These are phyloP conservation scores for Babesia gibsoni DNA, from an alignment of 169 alveolate genomes.

Conservation along the genomic window DNA sequence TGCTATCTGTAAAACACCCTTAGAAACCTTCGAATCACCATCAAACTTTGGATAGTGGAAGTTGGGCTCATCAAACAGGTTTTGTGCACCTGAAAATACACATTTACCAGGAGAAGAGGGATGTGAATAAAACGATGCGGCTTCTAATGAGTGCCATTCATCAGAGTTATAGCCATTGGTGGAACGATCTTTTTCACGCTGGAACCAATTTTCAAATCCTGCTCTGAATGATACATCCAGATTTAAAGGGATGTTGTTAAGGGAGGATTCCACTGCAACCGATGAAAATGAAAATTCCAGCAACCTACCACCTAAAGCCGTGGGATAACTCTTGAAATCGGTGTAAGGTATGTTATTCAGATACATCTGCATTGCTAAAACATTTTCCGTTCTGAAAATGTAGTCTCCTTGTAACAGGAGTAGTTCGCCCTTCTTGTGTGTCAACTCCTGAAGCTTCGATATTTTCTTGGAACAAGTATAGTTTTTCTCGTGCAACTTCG, in stretches of 20 bases:
- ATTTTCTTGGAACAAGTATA: neutral
- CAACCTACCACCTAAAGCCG: slow-evolving; percentile 17
- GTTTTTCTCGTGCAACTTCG: slow-evolving; percentile 4
- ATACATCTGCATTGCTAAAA: neutral
- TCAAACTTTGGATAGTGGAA: neutral
- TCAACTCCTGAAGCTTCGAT: slow-evolving; percentile 6
- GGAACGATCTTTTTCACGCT: no score
- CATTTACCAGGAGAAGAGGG: no score
- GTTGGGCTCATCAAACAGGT: no score
- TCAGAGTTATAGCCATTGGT: slow-evolving; percentile 26
- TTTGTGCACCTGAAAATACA: no score
- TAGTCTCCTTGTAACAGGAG: neutral
- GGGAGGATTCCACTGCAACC: no score
- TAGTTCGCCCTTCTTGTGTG: neutral
- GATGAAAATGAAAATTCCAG: neutral
- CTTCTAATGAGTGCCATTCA: no score
- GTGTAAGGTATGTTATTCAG: slow-evolving; percentile 4
- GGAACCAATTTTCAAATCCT: no score
- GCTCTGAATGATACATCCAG: no score
- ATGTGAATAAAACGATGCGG: no score
- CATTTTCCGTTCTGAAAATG: neutral
- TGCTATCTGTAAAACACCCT: neutral
- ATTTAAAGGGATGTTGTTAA: no score
- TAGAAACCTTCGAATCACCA: neutral
- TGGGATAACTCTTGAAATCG: neutral